Evolutionary conservation across 441 rosid genomes (phyloP).

Genomic region (Corymbia calophylla): DNA sequence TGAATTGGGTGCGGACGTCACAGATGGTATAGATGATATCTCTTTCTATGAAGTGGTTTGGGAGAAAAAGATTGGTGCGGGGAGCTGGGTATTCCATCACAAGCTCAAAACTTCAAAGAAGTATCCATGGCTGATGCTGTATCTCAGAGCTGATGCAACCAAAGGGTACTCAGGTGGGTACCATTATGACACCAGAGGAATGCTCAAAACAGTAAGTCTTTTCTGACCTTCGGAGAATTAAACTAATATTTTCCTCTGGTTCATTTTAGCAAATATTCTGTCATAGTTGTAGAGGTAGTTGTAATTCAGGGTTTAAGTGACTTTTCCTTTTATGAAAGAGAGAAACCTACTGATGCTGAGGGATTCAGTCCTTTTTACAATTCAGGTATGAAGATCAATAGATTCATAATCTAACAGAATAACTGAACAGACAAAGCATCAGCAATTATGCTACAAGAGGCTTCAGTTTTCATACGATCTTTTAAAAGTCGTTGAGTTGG

Average conservation of each 20-base stretch:
- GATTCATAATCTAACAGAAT: not conserved
- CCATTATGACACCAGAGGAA: conserved; percentile 59
- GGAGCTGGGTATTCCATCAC: conserved; percentile 53
- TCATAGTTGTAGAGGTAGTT: not conserved
- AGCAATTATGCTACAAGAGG: not conserved
- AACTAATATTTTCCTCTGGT: not conserved
- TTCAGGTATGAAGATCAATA: not conserved
- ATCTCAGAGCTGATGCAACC: conserved; percentile 68
- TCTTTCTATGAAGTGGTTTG: conserved; percentile 53
- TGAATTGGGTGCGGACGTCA: conserved; percentile 22
- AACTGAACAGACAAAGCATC: not conserved
- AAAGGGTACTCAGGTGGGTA: conserved; percentile 57
- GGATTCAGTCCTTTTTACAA: not conserved
- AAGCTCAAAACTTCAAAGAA: conserved; percentile 49
- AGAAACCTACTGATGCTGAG: not conserved
- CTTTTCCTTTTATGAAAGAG: not conserved
- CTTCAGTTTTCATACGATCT: not conserved
- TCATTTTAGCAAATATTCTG: too few relatives aligned
- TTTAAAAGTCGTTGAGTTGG: not conserved
- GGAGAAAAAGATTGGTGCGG: conserved; percentile 53
- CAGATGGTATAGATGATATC: conserved; percentile 6
- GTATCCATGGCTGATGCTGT: conserved; percentile 68
- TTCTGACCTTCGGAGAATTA: not conserved
- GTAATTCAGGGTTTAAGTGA: not conserved
- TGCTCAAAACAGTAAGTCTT: conserved; percentile 46